Percentiles rank a stretch among this genome's conserved stretches.
These are phyloP conservation scores for Ensete ventricosum DNA, from an alignment of 176 grass and related monocot genomes.

Conservation along the genomic window DNA sequence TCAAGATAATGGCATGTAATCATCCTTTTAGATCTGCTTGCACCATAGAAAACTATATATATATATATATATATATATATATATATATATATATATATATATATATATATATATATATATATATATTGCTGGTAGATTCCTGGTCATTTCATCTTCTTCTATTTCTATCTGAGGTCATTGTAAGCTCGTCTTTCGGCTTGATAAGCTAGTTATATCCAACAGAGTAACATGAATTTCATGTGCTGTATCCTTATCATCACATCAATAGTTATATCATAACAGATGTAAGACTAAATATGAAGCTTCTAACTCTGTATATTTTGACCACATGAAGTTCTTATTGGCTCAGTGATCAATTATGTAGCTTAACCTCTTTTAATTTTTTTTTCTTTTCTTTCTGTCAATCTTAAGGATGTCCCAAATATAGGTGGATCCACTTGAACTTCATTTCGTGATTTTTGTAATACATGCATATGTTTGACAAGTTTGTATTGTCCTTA, in stretches of 20 bases:
- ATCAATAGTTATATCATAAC: too few species aligned
- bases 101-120: neutral
- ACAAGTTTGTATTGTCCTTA: neutral
- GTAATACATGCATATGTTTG: neutral
- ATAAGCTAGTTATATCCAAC: neutral
- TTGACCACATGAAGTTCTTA: too few species aligned
- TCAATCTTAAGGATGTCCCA: neutral
- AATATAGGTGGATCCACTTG: neutral
- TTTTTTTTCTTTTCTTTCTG: neutral
- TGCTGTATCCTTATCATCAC: too few species aligned
- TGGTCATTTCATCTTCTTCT: neutral
- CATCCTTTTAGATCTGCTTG: neutral
- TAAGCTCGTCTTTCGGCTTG: neutral
- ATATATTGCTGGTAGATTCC: neutral
- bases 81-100: neutral
- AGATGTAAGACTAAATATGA: too few species aligned
- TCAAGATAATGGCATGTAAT: neutral
- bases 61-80: neutral
- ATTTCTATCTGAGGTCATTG: neutral
- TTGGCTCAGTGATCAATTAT: too few species aligned
- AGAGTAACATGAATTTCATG: neutral
- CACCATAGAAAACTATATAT: too few species aligned
- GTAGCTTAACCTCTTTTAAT: too few species aligned
- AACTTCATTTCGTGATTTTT: too few species aligned
- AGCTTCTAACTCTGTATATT: too few species aligned